A percentile compares a stretch with the other conserved stretches of the same genome.
Conservation (phyloP, 2,329 filamentous ascomycete genomes). For the Thermothelomyces thermophilus region DNA sequence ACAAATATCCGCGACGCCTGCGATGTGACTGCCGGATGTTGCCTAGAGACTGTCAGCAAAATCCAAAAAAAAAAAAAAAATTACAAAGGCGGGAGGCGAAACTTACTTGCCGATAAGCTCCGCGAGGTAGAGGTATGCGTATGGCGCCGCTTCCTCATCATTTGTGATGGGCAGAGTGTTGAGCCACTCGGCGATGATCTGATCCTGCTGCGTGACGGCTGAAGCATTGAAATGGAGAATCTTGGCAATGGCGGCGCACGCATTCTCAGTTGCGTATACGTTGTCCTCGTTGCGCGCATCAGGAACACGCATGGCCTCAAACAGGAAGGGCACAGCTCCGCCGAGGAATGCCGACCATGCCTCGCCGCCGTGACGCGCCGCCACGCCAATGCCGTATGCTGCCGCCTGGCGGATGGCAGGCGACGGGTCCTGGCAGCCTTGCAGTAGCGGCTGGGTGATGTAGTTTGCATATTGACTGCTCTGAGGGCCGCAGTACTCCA, state of each 20-base stretch:
- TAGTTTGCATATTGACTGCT: conserved; percentile 81
- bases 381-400: conserved; percentile 91
- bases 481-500: conserved; percentile 90
- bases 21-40: conserved; percentile 72
- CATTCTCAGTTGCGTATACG: conserved; percentile 95
- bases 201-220: conserved; percentile 68
- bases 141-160: conserved; percentile 95
- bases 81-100: background rate
- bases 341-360: conserved; percentile 85
- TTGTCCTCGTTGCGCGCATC: conserved; percentile 87
- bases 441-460: conserved; percentile 79
- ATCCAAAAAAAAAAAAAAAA: background rate
- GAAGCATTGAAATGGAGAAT: conserved; percentile 83
- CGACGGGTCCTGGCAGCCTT: conserved; percentile 77
- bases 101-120: conserved; percentile 93
- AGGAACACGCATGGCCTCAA: conserved; percentile 73
- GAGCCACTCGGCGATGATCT: conserved; percentile 78
- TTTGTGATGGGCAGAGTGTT: conserved; percentile 86
- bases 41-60: conserved; percentile 44
- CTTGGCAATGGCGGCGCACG: conserved; percentile 93
- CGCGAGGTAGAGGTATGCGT: conserved; percentile 86
- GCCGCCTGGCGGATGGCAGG: conserved; percentile 93
- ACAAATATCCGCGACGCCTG: conserved; percentile 79
- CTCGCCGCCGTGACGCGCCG: conserved; percentile 82
- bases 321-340: conserved; percentile 70